A percentile compares a stretch with the other conserved stretches of the same genome.
phyloP scores from a whole-genome alignment of 1,284 basidiomycete species.

The Ceratobasidium sp. region DNA sequence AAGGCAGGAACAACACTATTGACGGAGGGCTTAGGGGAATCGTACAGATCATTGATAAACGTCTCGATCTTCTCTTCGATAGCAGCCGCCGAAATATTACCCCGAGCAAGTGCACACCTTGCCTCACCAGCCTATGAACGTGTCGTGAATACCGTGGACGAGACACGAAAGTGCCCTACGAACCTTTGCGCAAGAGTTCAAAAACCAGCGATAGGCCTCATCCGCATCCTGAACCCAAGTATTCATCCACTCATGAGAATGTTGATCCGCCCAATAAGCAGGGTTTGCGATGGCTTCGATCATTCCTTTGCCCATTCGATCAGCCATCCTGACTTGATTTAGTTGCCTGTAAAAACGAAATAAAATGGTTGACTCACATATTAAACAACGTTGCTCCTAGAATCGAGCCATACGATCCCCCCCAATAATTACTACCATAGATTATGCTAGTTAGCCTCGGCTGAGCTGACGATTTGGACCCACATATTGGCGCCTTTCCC shows the following conservation, averaged over 20 bases:
- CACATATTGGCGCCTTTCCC: slow-evolving; percentile 54
- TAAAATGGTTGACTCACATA: slow-evolving; percentile 42
- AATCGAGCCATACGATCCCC: slow-evolving; percentile 44
- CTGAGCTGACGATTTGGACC: slow-evolving; percentile 31
- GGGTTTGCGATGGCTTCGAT: slow-evolving; percentile 43
- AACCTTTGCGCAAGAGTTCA: slow-evolving; percentile 34
- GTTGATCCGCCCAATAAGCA: slow-evolving; percentile 39
- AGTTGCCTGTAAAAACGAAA: not conserved
- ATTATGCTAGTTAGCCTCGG: not conserved
- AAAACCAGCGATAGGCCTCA: slow-evolving; percentile 35
- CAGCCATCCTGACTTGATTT: slow-evolving; percentile 38
- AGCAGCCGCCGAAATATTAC: slow-evolving; percentile 36
- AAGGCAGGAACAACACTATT: slow-evolving; percentile 45
- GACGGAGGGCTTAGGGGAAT: slow-evolving; percentile 11
- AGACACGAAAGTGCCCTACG: not conserved
- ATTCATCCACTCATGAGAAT: slow-evolving; percentile 36
- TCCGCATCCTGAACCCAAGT: slow-evolving; percentile 29
- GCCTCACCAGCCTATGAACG: slow-evolving; percentile 16
- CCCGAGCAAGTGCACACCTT: slow-evolving; percentile 17
- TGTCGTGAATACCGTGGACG: not conserved
- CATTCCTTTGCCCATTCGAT: slow-evolving; percentile 43
- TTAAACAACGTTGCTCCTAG: slow-evolving; percentile 47
- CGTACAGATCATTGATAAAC: slow-evolving; percentile 47
- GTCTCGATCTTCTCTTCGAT: slow-evolving; percentile 49
- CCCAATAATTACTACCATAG: slow-evolving; percentile 40